phyloP scores from a whole-genome alignment of 1,284 basidiomycete genomes.

The Cutaneotrichosporon cyanovorans region DNA sequence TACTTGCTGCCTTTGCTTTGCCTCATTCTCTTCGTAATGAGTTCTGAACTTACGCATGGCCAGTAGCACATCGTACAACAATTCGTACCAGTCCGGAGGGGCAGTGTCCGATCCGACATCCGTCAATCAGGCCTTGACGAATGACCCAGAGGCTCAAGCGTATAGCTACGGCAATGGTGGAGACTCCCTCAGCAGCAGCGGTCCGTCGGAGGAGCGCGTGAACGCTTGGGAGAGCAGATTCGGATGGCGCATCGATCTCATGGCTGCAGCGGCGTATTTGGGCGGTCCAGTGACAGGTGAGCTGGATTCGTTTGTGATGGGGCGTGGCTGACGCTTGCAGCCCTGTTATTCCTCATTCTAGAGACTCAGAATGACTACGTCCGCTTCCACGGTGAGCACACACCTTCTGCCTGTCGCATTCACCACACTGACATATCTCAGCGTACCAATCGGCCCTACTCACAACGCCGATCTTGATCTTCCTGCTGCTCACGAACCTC shows the following conservation, averaged over 20 bases:
- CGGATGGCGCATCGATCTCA: slow-evolving; percentile 61
- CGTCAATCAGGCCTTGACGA: slow-evolving; percentile 32
- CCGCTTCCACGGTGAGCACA: slow-evolving; percentile 62
- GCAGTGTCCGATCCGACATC: slow-evolving; percentile 34
- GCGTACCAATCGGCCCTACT: slow-evolving; percentile 73
- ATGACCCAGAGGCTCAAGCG: slow-evolving; percentile 36
- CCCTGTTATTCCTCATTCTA: slow-evolving; percentile 59
- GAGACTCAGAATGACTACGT: slow-evolving; percentile 74
- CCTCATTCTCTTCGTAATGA: too few species aligned
- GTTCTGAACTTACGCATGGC: too few species aligned
- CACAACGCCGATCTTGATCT: slow-evolving; percentile 58
- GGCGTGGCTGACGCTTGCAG: slow-evolving; percentile 42
- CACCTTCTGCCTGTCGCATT: neutral
- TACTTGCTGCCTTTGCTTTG: too few species aligned
- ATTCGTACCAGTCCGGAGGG: slow-evolving; percentile 60
- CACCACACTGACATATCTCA: slow-evolving; percentile 30
- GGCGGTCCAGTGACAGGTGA: slow-evolving; percentile 66
- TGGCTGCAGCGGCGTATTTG: slow-evolving; percentile 62
- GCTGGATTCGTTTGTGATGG: slow-evolving; percentile 19
- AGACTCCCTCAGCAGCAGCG: slow-evolving; percentile 16
- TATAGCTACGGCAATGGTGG: slow-evolving; percentile 15
- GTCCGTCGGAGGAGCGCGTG: slow-evolving; percentile 48
- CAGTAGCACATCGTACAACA: slow-evolving; percentile 35
- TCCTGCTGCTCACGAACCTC: slow-evolving; percentile 57
- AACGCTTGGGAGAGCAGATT: slow-evolving; percentile 67